Base-by-base conservation (phyloP, 345 rosid species). In the Syzygium jambos region DNA sequence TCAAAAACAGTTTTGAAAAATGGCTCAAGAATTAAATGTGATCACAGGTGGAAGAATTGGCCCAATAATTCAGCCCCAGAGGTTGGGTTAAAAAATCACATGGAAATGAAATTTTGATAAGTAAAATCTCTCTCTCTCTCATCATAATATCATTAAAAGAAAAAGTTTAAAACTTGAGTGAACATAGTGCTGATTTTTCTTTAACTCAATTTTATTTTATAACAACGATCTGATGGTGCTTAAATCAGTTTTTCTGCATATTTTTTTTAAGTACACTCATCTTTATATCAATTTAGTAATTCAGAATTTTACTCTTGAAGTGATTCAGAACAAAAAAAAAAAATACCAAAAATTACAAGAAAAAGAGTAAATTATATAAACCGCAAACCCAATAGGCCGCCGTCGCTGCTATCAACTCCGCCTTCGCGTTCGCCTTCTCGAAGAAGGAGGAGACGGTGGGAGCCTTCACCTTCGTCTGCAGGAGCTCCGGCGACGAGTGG, bases 401-500 rank as follows among this genome's bases (percentile, higher is more conserved):
- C 6, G 43, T 41, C 27, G 4, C 80, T 38, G n/a, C 65, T 27
- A 7, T n/a, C 65, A 11, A 6, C 16, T 16, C 43, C 34, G 11
- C 23, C 49, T 34, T 73, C 4, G 0, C 7, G 27, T 41, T 38
- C 25, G 82, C 49, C 17, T 38, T 25, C 65, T 27, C 2, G 49
- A 9, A 19, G 49, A 19, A 87, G n/a, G n/a, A 84, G 86, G 12
- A 43, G 46, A 43, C 27, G 17, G 65, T 87, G 89, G 89, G 84
- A 11, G 84, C 53, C 27, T 52, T 84, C 68, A 85, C 89, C 51
- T 84, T 87, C 73, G 86, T 87, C 19, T 87, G 89, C 87, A 85
- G 53, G 89, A 85, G 89, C 86, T 82, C 88, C 88, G 88, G 88
- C 77, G 85, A 9, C 49, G 88, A 87, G 88, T 87, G 88, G 88